These are phyloP conservation scores for Pseudotsuga menziesii DNA, from an alignment of 75 land plant species.

Conservation along the genomic window DNA sequence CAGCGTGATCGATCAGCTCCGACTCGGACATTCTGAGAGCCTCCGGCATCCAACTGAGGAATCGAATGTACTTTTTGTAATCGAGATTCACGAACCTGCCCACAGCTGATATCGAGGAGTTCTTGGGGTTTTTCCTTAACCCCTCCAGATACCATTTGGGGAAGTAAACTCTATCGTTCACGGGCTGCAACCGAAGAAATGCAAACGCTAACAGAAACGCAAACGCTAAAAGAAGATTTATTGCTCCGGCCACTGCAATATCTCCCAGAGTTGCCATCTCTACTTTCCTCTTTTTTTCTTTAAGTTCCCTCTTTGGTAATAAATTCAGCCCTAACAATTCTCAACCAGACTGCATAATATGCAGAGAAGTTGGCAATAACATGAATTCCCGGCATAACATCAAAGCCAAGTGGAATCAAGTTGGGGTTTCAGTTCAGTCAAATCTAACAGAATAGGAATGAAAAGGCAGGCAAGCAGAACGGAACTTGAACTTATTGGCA, in stretches of 20 bases:
- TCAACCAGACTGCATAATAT: too few species aligned
- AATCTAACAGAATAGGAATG: too few species aligned
- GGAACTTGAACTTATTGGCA: too few species aligned
- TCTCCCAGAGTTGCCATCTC: slow-evolving; percentile 44
- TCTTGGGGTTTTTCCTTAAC: slow-evolving; percentile 24
- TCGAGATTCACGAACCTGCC: slow-evolving; percentile 57
- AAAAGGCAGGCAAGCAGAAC: too few species aligned
- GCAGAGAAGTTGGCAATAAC: too few species aligned
- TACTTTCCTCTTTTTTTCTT: too few species aligned
- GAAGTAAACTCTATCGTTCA: slow-evolving; percentile 72
- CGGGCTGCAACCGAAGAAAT: slow-evolving; percentile 57
- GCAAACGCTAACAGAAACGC: slow-evolving; percentile 39
- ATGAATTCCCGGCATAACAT: too few species aligned
- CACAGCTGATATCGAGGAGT: slow-evolving; percentile 16
- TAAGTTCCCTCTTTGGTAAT: too few species aligned
- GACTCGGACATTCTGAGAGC: slow-evolving; percentile 50
- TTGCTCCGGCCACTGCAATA: slow-evolving; percentile 53
- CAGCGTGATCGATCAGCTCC: slow-evolving; percentile 54
- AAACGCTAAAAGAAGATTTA: slow-evolving; percentile 35
- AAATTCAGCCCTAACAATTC: too few species aligned
- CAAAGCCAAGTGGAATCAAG: too few species aligned
- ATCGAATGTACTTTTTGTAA: slow-evolving; percentile 28
- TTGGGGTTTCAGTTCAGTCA: too few species aligned
- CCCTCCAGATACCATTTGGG: slow-evolving; percentile 86
- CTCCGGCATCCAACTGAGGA: slow-evolving; percentile 43